Evolutionary conservation across 1,284 basidiomycete species (phyloP).

Genomic region (Leucocoprinus gongylophorus): DNA sequence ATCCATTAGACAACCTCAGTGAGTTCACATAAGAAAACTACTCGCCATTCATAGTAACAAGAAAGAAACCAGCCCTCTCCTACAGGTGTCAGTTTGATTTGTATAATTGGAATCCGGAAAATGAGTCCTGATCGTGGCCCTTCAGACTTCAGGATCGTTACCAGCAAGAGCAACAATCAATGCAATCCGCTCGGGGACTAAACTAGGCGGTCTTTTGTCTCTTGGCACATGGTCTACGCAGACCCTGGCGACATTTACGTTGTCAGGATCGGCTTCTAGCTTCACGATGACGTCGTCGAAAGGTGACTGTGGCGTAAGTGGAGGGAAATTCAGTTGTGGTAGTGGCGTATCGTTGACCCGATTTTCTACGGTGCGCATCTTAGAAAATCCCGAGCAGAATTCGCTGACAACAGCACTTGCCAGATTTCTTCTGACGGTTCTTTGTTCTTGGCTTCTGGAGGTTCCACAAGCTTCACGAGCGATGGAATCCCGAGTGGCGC

Average conservation of each 20-base stretch:
- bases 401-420: neutral
- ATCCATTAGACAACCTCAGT: constrained; percentile 4
- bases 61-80: neutral
- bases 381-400: neutral
- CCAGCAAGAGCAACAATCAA: constrained; percentile 41
- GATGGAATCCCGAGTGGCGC: constrained; percentile 47
- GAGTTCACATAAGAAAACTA: neutral
- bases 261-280: constrained; percentile 33
- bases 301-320: constrained; percentile 35
- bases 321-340: constrained; percentile 38
- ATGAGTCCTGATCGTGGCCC: neutral
- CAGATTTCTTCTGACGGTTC: constrained; percentile 43
- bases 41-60: neutral
- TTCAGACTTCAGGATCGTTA: constrained; percentile 26
- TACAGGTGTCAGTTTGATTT: constrained; percentile 4
- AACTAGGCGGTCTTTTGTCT: constrained; percentile 40
- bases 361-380: constrained; percentile 44
- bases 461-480: constrained; percentile 47
- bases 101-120: neutral
- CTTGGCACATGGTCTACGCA: constrained; percentile 47
- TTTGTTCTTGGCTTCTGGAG: constrained; percentile 44
- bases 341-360: constrained; percentile 38
- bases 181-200: constrained; percentile 28
- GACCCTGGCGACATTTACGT: constrained; percentile 40
- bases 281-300: constrained; percentile 45